Conservation (phyloP, 139 green algal species). For the Chlorella ohadii region DNA sequence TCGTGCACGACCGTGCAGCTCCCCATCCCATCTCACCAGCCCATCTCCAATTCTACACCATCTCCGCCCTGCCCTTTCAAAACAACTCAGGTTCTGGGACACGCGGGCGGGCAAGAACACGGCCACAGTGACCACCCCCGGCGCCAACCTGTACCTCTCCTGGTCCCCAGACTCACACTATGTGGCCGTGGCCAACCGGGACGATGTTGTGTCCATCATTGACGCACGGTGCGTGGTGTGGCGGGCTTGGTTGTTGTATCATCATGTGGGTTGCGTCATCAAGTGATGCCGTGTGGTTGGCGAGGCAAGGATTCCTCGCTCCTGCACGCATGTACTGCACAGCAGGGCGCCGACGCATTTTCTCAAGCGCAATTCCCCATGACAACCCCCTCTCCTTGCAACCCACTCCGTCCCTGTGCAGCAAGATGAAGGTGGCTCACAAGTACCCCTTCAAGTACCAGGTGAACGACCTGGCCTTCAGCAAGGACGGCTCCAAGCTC, state of each 20-base stretch:
- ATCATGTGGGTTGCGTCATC: too few species aligned
- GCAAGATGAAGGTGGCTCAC: slow-evolving; percentile 41
- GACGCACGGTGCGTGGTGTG: slow-evolving; percentile 24
- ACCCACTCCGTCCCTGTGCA: background rate
- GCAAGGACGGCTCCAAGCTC: background rate
- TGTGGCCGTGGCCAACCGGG: slow-evolving; percentile 39
- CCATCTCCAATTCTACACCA: too few species aligned
- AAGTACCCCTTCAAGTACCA: slow-evolving; percentile 46
- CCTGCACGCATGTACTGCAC: too few species aligned
- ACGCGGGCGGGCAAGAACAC: slow-evolving; percentile 34
- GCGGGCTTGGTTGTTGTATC: too few species aligned
- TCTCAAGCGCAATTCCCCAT: too few species aligned
- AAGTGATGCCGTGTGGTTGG: too few species aligned
- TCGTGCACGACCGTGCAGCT: too few species aligned
- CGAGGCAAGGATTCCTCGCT: too few species aligned
- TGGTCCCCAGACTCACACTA: slow-evolving; percentile 45
- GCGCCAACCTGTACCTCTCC: slow-evolving; percentile 42
- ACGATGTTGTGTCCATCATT: slow-evolving; percentile 39
- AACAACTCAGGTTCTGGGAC: slow-evolving; percentile 46
- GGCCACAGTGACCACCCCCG: slow-evolving; percentile 37
- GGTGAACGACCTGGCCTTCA: slow-evolving; percentile 40
- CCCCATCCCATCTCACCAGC: too few species aligned
- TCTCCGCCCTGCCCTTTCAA: background rate
- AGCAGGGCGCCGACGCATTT: too few species aligned
- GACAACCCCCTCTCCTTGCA: too few species aligned